These are phyloP conservation scores for Haplosporangium gracile DNA, from an alignment of 192 early-diverging fungal species.

Conservation along the genomic window DNA sequence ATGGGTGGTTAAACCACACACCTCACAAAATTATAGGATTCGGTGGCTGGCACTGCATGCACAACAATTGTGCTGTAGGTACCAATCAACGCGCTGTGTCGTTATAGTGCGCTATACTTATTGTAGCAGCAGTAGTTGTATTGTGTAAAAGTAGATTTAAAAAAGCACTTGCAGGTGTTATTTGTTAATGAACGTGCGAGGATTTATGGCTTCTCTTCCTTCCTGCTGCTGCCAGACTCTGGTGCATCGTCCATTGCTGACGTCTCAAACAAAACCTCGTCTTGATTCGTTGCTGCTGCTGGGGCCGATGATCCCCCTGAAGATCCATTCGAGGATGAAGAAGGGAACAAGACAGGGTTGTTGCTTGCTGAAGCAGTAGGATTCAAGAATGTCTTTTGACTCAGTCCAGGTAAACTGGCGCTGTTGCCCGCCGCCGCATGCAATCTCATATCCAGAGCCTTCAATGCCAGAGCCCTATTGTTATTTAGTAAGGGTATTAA, in stretches of 20 bases:
- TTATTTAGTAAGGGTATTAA: not conserved
- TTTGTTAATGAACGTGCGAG: not conserved
- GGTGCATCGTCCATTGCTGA: constrained; percentile 14
- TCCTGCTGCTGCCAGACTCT: not conserved
- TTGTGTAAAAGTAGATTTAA: no score
- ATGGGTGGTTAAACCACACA: no score
- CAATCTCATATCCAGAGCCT: constrained; percentile 72
- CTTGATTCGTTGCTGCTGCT: not conserved
- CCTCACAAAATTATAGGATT: no score
- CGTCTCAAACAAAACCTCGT: constrained; percentile 34
- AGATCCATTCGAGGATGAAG: constrained; percentile 10
- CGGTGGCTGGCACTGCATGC: no score
- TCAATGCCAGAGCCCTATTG: constrained; percentile 71
- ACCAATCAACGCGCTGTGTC: no score
- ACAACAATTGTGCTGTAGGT: no score
- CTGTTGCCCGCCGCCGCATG: constrained; percentile 48
- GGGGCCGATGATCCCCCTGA: not conserved
- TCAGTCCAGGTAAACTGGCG: constrained; percentile 39
- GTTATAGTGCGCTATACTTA: no score
- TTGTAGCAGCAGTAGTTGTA: no score
- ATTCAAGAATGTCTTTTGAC: constrained; percentile 38
- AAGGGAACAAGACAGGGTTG: constrained; percentile 15
- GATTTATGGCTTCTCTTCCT: not conserved
- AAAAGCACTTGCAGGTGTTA: not conserved
- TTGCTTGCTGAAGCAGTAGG: constrained; percentile 30